Evolutionary conservation across 2,329 filamentous ascomycete species (phyloP).

Genomic region (Cercospora zeae-maydis): DNA sequence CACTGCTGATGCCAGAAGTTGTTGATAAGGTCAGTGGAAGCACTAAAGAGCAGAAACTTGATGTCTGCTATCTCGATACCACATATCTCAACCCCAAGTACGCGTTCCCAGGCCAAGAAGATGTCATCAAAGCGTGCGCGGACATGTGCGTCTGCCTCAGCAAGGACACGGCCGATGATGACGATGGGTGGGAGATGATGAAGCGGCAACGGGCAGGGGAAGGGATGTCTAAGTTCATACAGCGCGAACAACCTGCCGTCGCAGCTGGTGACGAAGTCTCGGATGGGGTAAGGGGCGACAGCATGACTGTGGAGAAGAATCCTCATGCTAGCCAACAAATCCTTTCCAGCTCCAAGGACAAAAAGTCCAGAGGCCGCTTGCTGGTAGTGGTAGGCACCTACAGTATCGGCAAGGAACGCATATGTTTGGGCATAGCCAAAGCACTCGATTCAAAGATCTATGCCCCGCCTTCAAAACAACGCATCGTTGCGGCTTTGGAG

Average conservation of each 20-base stretch:
- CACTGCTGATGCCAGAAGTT: constrained; percentile 71
- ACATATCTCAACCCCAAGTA: constrained; percentile 96
- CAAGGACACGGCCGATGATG: constrained; percentile 58
- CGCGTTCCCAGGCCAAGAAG: constrained; percentile 82
- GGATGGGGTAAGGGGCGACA: constrained; percentile 38
- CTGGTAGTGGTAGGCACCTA: constrained; percentile 95
- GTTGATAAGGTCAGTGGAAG: constrained; percentile 68
- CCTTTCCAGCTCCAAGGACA: constrained; percentile 30
- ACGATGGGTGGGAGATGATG: constrained; percentile 55
- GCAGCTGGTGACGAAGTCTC: constrained; percentile 38
- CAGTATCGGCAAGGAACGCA: constrained; percentile 94
- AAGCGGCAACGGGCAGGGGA: constrained; percentile 54
- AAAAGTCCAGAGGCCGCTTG: constrained; percentile 60
- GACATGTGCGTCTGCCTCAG: constrained; percentile 79
- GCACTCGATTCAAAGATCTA: constrained; percentile 87
- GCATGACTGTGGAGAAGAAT: constrained; percentile 34
- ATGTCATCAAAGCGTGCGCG: constrained; percentile 83
- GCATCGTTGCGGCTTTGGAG: constrained; percentile 78
- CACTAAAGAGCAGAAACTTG: constrained; percentile 76
- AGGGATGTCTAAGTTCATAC: constrained; percentile 62
- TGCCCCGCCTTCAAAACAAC: constrained; percentile 75
- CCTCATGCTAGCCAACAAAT: constrained; percentile 33
- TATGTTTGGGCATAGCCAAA: constrained; percentile 86
- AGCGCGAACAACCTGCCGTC: constrained; percentile 40
- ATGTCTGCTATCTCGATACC: constrained; percentile 94